A percentile compares a stretch with the other conserved stretches of the same genome.
Evolutionary conservation across 139 green algal genomes (phyloP).

Genomic region (Picochlorum costavermella): DNA sequence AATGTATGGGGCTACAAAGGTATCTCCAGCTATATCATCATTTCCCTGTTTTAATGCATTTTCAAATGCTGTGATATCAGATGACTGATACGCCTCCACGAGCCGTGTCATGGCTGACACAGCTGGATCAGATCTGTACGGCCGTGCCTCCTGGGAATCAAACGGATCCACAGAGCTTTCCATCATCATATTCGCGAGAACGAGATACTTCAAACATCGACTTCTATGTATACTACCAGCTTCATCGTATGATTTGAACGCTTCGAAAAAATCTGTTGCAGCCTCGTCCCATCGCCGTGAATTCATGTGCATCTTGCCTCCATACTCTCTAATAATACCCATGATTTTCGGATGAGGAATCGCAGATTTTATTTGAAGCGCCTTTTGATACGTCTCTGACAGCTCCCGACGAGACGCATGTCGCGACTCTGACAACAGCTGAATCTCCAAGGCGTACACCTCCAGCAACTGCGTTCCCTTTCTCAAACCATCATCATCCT

Average conservation of each 20-base stretch:
- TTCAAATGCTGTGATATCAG: constrained; percentile 92
- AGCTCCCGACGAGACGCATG: constrained; percentile 81
- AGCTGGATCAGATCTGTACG: constrained; percentile 71
- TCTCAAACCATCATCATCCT: constrained; percentile 77
- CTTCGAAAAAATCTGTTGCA: constrained; percentile 98
- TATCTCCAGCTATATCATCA: constrained; percentile 85
- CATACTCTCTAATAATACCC: constrained; percentile 95
- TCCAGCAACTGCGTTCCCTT: constrained; percentile 98
- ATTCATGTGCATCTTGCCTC: constrained; percentile 98
- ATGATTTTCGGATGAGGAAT: constrained; percentile 97
- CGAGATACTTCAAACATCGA: constrained; percentile 97
- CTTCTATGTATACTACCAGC: constrained; percentile 60
- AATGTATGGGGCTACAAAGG: constrained; percentile 93
- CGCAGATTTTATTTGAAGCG: constrained; percentile 81
- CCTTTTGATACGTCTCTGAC: constrained; percentile 70
- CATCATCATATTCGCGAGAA: constrained; percentile 98
- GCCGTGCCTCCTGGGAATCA: constrained; percentile 84
- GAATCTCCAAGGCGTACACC: constrained; percentile 96
- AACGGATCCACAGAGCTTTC: constrained; percentile 92
- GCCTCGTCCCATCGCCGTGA: constrained; percentile 81
- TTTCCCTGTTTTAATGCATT: constrained; percentile 66
- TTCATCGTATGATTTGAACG: constrained; percentile 98
- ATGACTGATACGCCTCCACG: constrained; percentile 89
- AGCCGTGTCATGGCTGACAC: constrained; percentile 92
- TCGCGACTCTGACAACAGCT: constrained; percentile 87